phyloP scores from a whole-genome alignment of 495 filamentous ascomycete genomes.

The Talaromyces nanjingensis region DNA sequence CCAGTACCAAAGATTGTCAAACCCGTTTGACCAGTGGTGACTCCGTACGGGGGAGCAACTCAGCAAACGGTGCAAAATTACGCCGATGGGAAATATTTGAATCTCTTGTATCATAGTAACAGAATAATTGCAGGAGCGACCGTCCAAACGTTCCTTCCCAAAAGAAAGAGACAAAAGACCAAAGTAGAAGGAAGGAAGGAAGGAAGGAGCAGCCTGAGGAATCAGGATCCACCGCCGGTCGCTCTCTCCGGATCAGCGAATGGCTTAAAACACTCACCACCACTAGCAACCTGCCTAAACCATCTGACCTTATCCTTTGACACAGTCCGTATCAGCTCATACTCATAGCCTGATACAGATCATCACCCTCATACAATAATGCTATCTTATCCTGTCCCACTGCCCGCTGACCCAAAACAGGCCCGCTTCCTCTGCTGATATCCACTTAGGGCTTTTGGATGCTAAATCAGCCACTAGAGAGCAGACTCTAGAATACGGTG shows the following conservation, averaged over 20 bases:
- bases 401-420: no score
- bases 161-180: no score
- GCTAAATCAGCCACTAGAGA: no score
- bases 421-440: not conserved
- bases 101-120: no score
- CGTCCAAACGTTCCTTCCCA: not conserved
- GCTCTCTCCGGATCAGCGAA: constrained; percentile 8
- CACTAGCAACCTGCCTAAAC: not conserved
- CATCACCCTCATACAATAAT: no score
- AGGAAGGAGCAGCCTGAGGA: not conserved
- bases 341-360: no score
- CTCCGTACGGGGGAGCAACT: not conserved
- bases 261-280: constrained; percentile 1
- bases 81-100: not conserved
- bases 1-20: not conserved
- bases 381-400: no score
- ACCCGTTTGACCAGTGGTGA: not conserved
- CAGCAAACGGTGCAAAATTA: not conserved
- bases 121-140: not conserved
- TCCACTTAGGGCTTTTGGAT: not conserved
- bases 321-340: not conserved
- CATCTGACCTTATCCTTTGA: not conserved
- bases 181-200: not conserved
- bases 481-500: no score
- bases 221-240: constrained; percentile 1